phyloP scores from a whole-genome alignment of 768 basidiomycete species.

The Guyanaporus albipodus region DNA sequence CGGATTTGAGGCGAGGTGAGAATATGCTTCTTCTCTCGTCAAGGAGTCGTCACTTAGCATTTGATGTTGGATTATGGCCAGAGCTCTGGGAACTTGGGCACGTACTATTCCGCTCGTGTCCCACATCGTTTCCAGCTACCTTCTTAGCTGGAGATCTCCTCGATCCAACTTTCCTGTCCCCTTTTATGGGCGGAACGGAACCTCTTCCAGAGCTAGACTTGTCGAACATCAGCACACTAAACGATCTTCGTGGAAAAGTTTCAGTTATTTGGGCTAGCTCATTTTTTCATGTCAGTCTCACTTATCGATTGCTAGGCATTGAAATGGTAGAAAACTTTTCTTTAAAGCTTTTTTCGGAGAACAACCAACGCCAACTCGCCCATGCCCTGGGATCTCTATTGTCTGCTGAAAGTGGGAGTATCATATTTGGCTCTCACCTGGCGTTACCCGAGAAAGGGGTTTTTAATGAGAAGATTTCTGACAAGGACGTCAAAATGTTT shows the following conservation, averaged over 20 bases:
- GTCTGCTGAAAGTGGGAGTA: constrained; percentile 25
- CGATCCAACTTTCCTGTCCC: constrained; percentile 40
- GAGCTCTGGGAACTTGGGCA: constrained; percentile 64
- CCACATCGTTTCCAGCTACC: constrained; percentile 47
- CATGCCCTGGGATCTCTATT: constrained; percentile 26
- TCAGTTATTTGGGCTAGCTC: constrained; percentile 47
- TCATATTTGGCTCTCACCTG: constrained; percentile 31
- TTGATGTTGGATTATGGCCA: constrained; percentile 16
- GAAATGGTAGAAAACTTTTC: constrained; percentile 18
- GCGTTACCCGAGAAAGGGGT: constrained; percentile 12
- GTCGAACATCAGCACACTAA: constrained; percentile 37
- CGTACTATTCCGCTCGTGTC: constrained; percentile 51
- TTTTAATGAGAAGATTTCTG: background rate
- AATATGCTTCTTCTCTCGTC: background rate
- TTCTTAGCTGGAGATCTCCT: constrained; percentile 58
- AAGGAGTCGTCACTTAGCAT: background rate
- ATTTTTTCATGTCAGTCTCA: constrained; percentile 38
- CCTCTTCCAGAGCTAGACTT: constrained; percentile 23
- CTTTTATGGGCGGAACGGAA: constrained; percentile 20
- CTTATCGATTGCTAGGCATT: constrained; percentile 20
- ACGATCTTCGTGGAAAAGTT: constrained; percentile 42
- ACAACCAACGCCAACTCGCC: constrained; percentile 23
- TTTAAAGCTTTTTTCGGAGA: constrained; percentile 25
- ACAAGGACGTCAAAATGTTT: constrained; percentile 12
- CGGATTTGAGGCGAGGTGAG: constrained; percentile 38